Conservation (phyloP, 495 filamentous ascomycete species). For the Diplogelasinospora grovesii region DNA sequence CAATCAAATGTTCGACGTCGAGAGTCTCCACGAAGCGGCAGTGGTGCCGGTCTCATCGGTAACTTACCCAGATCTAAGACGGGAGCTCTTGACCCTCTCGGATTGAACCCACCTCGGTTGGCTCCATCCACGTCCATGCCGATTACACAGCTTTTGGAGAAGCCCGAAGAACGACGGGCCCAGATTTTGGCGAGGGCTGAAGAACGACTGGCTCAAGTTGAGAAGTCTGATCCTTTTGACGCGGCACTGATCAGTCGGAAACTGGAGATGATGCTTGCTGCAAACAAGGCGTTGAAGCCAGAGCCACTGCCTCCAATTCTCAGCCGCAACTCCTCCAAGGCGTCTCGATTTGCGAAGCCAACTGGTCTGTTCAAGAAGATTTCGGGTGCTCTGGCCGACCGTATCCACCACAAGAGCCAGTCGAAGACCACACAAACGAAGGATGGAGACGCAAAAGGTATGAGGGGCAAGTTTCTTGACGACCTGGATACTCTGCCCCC, state of each 20-base stretch:
- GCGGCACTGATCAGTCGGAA: constrained; percentile 15
- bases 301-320: background rate
- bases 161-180: background rate
- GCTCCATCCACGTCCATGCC: constrained; percentile 9
- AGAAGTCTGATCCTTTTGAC: constrained; percentile 2
- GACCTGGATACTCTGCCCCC: background rate
- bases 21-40: background rate
- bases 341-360: background rate
- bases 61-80: constrained; percentile 7
- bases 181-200: no score
- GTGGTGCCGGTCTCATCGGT: background rate
- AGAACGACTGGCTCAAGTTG: background rate
- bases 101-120: constrained; percentile 10
- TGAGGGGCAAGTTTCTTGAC: background rate
- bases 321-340: constrained; percentile 4
- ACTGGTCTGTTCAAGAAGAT: constrained; percentile 6
- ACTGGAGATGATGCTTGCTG: constrained; percentile 25
- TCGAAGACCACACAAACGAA: background rate
- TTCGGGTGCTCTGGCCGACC: constrained; percentile 1
- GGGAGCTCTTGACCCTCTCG: constrained; percentile 8
- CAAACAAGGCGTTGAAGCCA: constrained; percentile 6
- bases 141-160: background rate
- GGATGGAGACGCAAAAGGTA: background rate
- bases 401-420: constrained; percentile 1
- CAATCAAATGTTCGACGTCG: background rate